Base-by-base conservation (phyloP, 441 rosid genomes). In the Theobroma grandiflorum region DNA sequence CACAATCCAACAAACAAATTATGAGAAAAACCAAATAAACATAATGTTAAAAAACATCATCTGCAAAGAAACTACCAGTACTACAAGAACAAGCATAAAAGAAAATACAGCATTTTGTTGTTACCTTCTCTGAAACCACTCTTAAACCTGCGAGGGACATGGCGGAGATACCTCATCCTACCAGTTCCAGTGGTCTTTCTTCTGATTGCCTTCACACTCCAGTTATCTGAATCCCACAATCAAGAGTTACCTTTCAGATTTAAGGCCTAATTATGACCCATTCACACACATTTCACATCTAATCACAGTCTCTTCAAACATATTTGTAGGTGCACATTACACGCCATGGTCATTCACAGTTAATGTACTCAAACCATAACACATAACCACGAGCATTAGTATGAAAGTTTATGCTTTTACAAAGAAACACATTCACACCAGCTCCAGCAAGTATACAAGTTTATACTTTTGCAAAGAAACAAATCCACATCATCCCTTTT, bases 111-210 rank as follows among this genome's bases (percentile, higher is more conserved):
- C 53, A 42, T 15, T 58, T 58, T 18, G 58, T 66, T 14, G 47
- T 49, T 83, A 93, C 98, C 98, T 89, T 95, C 98, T 88, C 95
- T 91, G 87, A 93, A 95, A 35, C 98, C 96, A 72, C 84, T 88
- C 97, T 95, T 95, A 91, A 91, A 93, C 85, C 98, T 91, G 81
- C 98, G 90, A 77, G 96, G 97, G 0, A 95, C 85, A 50, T 94
- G 77, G 70, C 98, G 97, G 4, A 93, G 88, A 77, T 95, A 93
- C 93, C 92, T 95, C 99, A 95, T 95, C 88, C 99, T 86, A 65
- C 98, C 98, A 3, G 94, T 92, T 78, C 97, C 98, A 0, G 98
- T 93, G 16, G 98, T 93, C 93, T 95, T 94, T 73, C 98, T 89
- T 76, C 98, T 78, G 79, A 94, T 92, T 33, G 98, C 98, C 91